phyloP scores from a whole-genome alignment of 371 early-diverging fungal genomes.

The Encephalitozoon romaleae region DNA sequence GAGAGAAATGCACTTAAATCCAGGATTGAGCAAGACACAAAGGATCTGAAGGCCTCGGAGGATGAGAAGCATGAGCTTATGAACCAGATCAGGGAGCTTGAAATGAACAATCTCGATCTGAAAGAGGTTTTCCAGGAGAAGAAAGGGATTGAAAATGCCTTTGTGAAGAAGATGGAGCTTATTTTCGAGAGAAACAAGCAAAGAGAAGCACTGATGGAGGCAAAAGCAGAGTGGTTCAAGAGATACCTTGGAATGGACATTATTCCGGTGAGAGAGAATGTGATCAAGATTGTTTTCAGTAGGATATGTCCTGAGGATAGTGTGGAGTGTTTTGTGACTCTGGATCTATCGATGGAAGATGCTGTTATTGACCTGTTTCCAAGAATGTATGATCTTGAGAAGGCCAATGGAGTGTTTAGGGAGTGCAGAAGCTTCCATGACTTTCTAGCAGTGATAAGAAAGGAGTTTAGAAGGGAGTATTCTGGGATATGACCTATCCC shows the following conservation, averaged over 20 bases:
- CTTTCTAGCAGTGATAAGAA: conserved; percentile 15
- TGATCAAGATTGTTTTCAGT: conserved; percentile 30
- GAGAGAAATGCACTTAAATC: conserved; percentile 1
- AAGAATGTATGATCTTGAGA: conserved; percentile 27
- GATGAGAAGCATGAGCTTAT: conserved; percentile 25
- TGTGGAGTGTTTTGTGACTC: conserved; percentile 28
- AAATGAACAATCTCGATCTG: neutral
- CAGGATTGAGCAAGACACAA: neutral
- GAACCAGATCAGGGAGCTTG: conserved; percentile 36
- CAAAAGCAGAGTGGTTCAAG: neutral
- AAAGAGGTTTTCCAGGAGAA: neutral
- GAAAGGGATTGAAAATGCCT: neutral
- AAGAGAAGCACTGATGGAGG: conserved; percentile 11
- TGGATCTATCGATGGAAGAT: conserved; percentile 24
- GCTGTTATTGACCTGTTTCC: conserved; percentile 31
- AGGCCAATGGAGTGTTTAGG: conserved; percentile 5
- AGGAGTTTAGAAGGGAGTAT: conserved; percentile 29
- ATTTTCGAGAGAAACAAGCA: neutral
- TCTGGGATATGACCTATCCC: neutral
- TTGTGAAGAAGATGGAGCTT: neutral
- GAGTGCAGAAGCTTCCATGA: conserved; percentile 25
- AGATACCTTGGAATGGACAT: conserved; percentile 43
- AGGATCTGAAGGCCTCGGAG: conserved; percentile 1
- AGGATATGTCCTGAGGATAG: conserved; percentile 9
- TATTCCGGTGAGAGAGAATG: neutral